phyloP scores from a whole-genome alignment of 805 yeast species.

The Lipomyces yamadae region DNA sequence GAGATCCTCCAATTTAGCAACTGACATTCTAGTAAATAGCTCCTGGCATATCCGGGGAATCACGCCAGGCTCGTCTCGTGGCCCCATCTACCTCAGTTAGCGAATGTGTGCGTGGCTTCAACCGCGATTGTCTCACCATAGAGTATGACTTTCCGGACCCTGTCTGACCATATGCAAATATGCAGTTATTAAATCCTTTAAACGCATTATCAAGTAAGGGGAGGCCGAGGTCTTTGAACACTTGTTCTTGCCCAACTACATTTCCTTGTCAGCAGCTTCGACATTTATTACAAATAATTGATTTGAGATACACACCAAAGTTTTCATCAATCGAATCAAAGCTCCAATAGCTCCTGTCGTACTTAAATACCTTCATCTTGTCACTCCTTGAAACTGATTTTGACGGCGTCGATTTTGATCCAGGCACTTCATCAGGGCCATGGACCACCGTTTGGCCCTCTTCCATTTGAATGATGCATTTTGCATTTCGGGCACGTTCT shows the following conservation, averaged over 20 bases:
- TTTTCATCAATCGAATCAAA: conserved; percentile 40
- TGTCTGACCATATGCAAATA: conserved; percentile 82
- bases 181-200: conserved; percentile 73
- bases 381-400: conserved; percentile 16
- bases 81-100: conserved; percentile 51
- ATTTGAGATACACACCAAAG: conserved; percentile 48
- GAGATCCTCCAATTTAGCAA: not conserved
- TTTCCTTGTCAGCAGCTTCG: not conserved
- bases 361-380: conserved; percentile 31
- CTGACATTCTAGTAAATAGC: conserved; percentile 52
- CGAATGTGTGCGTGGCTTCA: not conserved
- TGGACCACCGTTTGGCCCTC: conserved; percentile 26
- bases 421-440: conserved; percentile 13
- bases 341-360: conserved; percentile 28
- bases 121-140: conserved; percentile 58
- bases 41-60: conserved; percentile 65
- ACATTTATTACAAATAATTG: conserved; percentile 39
- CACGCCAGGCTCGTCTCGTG: conserved; percentile 59
- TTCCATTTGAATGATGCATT: conserved; percentile 30
- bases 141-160: conserved; percentile 85
- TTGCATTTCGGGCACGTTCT: conserved; percentile 29
- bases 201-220: conserved; percentile 66
- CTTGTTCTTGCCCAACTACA: conserved; percentile 53
- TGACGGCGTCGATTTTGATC: conserved; percentile 7
- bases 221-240: conserved; percentile 61